Base-by-base conservation (phyloP, 768 basidiomycete genomes). In the Inosperma sp. region DNA sequence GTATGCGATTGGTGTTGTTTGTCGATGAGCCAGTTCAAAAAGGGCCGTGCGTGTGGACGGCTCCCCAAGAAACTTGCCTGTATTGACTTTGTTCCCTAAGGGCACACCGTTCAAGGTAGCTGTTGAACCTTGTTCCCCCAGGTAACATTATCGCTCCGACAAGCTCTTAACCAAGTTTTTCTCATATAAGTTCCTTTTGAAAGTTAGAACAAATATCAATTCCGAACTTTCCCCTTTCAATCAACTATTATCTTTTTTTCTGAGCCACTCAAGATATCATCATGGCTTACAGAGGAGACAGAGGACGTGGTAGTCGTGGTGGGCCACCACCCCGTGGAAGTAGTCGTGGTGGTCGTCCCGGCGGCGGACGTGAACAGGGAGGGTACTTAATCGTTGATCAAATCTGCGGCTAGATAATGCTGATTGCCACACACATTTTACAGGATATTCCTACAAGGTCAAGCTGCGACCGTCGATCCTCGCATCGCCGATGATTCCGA, bases 401-500 rank as follows among this genome's bases (percentile, higher is more conserved):
- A 13, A 29, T 25, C 27, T 19, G 23, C 27, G 26, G 12, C 26
- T 40, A 13, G 21, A 30, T 14, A 3, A 17, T 19, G 19, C 19
- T 41, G 44, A 30, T 43, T 25, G 5, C 29, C 55, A 44, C 27
- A 30, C 33, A 48, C 44, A 27, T 21, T 51, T 29, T 34, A 63
- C 62, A 65, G 84, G 60, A 56, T 81, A 16, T 80, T 72, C 52
- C 61, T 67, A 16, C 56, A 72, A 0, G 66, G 66, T 4, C 58
- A 56, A 4, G 68, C 72, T 3, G 72, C 72, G 4, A 62, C 52
- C 16, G 61, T 80, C 29, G 78, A 80, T 53, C 49, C 64, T 3
- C 75, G 78, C 16, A 58, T 81, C 2, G 50, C 60, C 5, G 70
- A 75, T 50, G 63, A 64, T 19, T 72, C 72, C 3, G 69, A 78